phyloP scores from a whole-genome alignment of 1,139 yeast genomes.

The Candida neerlandica region DNA sequence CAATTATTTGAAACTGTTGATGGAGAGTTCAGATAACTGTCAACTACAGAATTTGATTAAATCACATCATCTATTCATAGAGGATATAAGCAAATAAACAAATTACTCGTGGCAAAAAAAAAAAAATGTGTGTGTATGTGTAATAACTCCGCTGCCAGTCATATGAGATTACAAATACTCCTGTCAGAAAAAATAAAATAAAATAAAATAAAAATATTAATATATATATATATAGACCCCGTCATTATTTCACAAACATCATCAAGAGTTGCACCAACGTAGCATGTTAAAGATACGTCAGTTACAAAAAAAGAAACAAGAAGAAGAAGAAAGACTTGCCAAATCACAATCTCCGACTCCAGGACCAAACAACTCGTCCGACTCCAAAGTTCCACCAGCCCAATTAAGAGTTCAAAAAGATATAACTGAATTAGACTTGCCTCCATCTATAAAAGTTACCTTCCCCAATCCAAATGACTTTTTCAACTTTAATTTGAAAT shows the following conservation, averaged over 20 bases:
- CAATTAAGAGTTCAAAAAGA: conserved; percentile 63
- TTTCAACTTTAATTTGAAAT: conserved; percentile 60
- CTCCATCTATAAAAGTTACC: conserved; percentile 58
- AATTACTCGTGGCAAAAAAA: not conserved
- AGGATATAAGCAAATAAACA: not conserved
- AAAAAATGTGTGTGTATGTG: too few species aligned
- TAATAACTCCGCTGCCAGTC: not conserved
- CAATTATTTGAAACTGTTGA: not conserved
- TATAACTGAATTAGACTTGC: conserved; percentile 68
- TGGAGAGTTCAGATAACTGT: not conserved
- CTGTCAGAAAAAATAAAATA: not conserved
- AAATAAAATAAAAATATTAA: not conserved
- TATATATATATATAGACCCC: not conserved
- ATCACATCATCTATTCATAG: not conserved
- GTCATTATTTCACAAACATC: not conserved
- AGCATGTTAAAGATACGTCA: conserved; percentile 56
- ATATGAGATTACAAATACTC: not conserved
- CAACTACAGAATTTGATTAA: not conserved
- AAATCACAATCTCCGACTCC: conserved; percentile 13
- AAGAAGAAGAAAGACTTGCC: conserved; percentile 32
- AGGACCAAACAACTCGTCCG: conserved; percentile 14
- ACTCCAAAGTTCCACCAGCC: conserved; percentile 46
- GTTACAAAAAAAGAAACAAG: conserved; percentile 52
- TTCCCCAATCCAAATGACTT: conserved; percentile 60
- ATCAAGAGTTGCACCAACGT: not conserved